A percentile compares a stretch with the other conserved stretches of the same genome.
Conservation (phyloP, 1,139 yeast species). For the Hyphopichia burtonii region DNA sequence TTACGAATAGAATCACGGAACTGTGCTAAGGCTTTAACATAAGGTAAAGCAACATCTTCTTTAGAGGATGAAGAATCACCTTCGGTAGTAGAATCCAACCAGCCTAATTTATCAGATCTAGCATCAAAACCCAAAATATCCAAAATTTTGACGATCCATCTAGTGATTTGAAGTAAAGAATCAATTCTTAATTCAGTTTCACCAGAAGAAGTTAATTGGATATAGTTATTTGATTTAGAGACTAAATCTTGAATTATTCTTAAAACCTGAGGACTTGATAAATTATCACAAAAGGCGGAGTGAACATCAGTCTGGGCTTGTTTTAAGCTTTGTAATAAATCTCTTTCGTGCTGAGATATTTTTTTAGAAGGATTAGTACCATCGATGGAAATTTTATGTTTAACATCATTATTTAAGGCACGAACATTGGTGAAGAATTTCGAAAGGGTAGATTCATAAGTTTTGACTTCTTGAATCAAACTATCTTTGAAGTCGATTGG, state of each 20-base stretch:
- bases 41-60: conserved; percentile 78
- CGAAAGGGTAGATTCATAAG: conserved; percentile 69
- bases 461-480: conserved; percentile 70
- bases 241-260: conserved; percentile 67
- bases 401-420: conserved; percentile 67
- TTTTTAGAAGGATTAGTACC: conserved; percentile 58
- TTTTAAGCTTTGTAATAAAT: conserved; percentile 51
- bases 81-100: conserved; percentile 50
- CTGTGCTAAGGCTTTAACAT: conserved; percentile 68
- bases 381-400: conserved; percentile 41
- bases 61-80: conserved; percentile 25
- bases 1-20: conserved; percentile 82
- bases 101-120: conserved; percentile 72
- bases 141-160: conserved; percentile 70
- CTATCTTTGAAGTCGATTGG: conserved; percentile 90
- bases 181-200: conserved; percentile 57
- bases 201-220: conserved; percentile 48
- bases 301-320: conserved; percentile 64
- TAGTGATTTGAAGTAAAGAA: conserved; percentile 60
- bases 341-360: conserved; percentile 50
- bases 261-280: conserved; percentile 75
- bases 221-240: conserved; percentile 68
- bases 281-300: conserved; percentile 81
- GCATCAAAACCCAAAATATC: conserved; percentile 72
- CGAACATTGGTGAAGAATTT: conserved; percentile 84